Percentiles rank a stretch among this genome's conserved stretches.
Evolutionary conservation across 192 early-diverging fungal species (phyloP).

Genomic region (Phlyctochytrium planicorne): DNA sequence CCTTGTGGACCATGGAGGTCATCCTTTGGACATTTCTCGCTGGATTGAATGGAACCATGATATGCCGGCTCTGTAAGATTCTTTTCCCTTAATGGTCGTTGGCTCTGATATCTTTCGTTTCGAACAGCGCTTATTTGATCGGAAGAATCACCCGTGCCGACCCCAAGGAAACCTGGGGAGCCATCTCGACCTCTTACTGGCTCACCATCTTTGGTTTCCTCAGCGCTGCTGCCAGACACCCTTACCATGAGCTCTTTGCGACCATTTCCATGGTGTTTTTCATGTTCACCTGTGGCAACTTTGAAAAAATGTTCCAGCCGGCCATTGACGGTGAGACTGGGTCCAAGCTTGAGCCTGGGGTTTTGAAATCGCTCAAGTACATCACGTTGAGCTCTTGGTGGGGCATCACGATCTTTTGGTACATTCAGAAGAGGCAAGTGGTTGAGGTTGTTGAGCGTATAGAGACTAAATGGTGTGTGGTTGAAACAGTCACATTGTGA

Average conservation of each 20-base stretch:
- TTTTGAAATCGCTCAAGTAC: constrained; percentile 15
- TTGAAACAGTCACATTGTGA: constrained; percentile 18
- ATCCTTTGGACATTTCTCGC: constrained; percentile 21
- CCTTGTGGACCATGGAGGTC: constrained; percentile 3
- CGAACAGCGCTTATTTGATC: constrained; percentile 17
- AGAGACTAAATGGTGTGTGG: not conserved
- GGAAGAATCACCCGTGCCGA: constrained; percentile 21
- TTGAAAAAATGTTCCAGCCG: constrained; percentile 21
- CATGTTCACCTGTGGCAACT: constrained; percentile 6
- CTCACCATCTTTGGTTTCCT: constrained; percentile 19
- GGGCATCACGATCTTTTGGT: constrained; percentile 28
- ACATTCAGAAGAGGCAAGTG: constrained; percentile 14
- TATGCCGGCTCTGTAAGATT: constrained; percentile 15
- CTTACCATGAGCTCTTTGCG: constrained; percentile 26
- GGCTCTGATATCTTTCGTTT: not conserved
- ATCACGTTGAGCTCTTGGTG: constrained; percentile 21
- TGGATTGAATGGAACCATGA: constrained; percentile 34
- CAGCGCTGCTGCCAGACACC: constrained; percentile 19
- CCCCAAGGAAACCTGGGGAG: not conserved
- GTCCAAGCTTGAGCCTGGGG: constrained; percentile 21
- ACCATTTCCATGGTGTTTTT: not conserved
- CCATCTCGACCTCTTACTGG: constrained; percentile 10
- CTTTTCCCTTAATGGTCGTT: not conserved
- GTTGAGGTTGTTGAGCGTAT: not conserved
- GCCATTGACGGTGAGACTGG: constrained; percentile 30